A percentile compares a stretch with the other conserved stretches of the same genome.
phyloP scores from a whole-genome alignment of 2,329 filamentous ascomycete species.

The Trichoderma sp. region DNA sequence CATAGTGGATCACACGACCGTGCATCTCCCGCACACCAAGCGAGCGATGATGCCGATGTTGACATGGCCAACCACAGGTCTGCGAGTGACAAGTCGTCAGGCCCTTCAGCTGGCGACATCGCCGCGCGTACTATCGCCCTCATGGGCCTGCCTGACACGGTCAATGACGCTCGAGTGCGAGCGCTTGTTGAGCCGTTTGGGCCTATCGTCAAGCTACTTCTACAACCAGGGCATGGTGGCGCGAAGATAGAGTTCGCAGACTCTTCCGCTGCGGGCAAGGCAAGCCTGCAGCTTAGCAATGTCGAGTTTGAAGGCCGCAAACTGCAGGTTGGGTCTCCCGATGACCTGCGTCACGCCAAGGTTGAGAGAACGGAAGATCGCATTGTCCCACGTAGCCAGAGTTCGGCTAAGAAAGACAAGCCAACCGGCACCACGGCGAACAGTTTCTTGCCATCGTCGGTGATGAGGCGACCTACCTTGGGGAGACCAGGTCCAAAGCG shows the following conservation, averaged over 20 bases:
- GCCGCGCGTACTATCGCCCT: slow-evolving; percentile 73
- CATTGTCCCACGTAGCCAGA: slow-evolving; percentile 31
- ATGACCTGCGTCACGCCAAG: slow-evolving; percentile 54
- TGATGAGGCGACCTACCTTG: slow-evolving; percentile 43
- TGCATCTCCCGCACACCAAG: slow-evolving; percentile 36
- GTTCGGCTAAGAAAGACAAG: slow-evolving; percentile 31
- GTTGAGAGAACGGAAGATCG: slow-evolving; percentile 37
- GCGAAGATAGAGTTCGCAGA: slow-evolving; percentile 82
- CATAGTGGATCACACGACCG: slow-evolving; percentile 40
- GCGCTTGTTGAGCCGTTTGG: slow-evolving; percentile 70
- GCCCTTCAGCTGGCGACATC: slow-evolving; percentile 47
- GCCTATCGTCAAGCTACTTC: slow-evolving; percentile 68
- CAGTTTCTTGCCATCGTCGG: slow-evolving; percentile 45
- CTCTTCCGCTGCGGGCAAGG: slow-evolving; percentile 68
- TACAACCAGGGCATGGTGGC: slow-evolving; percentile 79
- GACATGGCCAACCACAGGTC: neutral
- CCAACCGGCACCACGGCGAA: slow-evolving; percentile 24
- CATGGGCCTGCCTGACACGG: slow-evolving; percentile 84
- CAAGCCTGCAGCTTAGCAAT: slow-evolving; percentile 58
- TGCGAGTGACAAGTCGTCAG: slow-evolving; percentile 37
- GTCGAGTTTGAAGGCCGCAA: slow-evolving; percentile 53
- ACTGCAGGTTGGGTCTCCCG: slow-evolving; percentile 53
- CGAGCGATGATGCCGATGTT: slow-evolving; percentile 35
- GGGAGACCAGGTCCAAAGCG: slow-evolving; percentile 42
- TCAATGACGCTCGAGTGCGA: slow-evolving; percentile 82